Evolutionary conservation across 1,139 yeast genomes (phyloP).

Genomic region (Pichia sp.): DNA sequence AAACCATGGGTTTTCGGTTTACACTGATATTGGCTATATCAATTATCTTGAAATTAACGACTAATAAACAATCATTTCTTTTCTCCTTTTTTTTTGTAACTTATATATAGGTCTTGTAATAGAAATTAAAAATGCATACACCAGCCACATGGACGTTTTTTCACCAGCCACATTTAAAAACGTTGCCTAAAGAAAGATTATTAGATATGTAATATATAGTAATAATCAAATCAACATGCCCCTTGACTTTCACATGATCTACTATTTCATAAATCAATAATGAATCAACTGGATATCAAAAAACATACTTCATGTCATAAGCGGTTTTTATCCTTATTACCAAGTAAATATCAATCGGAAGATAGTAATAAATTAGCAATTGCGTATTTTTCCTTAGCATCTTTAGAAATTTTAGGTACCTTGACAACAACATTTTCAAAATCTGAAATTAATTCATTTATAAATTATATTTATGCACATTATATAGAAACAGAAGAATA

Average conservation of each 20-base stretch:
- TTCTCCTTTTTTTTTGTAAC: no score
- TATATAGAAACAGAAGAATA: constrained; percentile 34
- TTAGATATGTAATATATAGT: no score
- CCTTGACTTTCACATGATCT: no score
- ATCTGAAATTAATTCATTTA: constrained; percentile 28
- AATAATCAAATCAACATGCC: no score
- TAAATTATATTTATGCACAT: constrained; percentile 44
- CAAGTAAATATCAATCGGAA: constrained; percentile 44
- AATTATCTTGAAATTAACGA: not conserved
- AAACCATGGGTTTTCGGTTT: constrained; percentile 1
- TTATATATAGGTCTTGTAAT: no score
- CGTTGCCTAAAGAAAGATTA: no score
- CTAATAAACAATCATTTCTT: not conserved
- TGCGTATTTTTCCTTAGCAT: constrained; percentile 60
- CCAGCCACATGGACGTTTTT: not conserved
- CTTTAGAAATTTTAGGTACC: constrained; percentile 46
- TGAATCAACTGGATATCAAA: constrained; percentile 9
- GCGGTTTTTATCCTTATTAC: constrained; percentile 45
- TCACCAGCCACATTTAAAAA: not conserved
- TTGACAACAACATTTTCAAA: constrained; percentile 26
- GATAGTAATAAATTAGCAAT: constrained; percentile 65
- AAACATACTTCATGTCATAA: constrained; percentile 48
- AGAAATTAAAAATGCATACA: no score
- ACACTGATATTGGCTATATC: constrained; percentile 5
- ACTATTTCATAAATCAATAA: not conserved